These are phyloP conservation scores for Cenchrus purpureus DNA, from an alignment of 176 grass and related monocot genomes.

Conservation along the genomic window DNA sequence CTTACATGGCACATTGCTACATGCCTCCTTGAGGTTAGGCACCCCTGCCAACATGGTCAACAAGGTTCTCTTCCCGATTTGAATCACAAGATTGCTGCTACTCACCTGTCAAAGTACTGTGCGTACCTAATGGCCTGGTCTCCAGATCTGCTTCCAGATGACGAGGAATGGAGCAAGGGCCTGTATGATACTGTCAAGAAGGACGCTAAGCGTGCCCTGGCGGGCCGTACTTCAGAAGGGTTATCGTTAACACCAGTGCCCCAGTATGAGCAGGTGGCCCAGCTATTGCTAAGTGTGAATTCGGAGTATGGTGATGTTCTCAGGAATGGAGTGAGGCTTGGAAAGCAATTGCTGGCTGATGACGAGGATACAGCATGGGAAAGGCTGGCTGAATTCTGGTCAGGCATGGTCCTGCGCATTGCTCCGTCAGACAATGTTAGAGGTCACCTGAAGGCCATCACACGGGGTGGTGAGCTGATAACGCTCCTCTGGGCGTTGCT, in stretches of 20 bases:
- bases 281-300: not conserved
- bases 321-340: not conserved
- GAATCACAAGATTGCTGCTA: not conserved
- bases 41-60: not conserved
- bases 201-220: not conserved
- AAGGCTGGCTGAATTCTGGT: slow-evolving; percentile 4
- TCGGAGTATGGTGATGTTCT: not conserved
- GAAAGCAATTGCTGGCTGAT: not conserved
- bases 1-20: slow-evolving; percentile 38
- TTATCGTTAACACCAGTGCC: not conserved
- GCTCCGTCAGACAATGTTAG: slow-evolving; percentile 13
- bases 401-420: not conserved
- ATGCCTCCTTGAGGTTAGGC: slow-evolving; percentile 18
- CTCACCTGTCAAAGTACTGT: not conserved
- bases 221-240: not conserved
- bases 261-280: not conserved
- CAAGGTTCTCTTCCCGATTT: not conserved
- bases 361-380: not conserved
- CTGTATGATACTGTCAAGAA: slow-evolving; percentile 3
- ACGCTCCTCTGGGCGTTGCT: slow-evolving; percentile 31
- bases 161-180: slow-evolving; percentile 19
- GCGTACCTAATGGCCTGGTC: slow-evolving; percentile 2
- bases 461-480: slow-evolving; percentile 32
- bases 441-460: slow-evolving; percentile 21
- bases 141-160: not conserved